Conservation (phyloP, 768 basidiomycete genomes). For the Serendipita vermifera region DNA sequence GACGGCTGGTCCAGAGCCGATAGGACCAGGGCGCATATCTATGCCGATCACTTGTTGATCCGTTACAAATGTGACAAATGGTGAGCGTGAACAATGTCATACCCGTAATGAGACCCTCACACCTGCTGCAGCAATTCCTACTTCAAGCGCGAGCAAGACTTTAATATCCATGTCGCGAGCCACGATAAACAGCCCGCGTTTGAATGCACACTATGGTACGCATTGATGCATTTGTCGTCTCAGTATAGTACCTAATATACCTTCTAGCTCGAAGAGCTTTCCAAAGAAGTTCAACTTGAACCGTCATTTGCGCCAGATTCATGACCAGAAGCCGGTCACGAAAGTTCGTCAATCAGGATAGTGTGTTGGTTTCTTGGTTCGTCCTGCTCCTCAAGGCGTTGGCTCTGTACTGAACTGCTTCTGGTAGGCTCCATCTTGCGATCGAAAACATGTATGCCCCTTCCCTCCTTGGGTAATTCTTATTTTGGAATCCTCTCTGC, state of each 20-base stretch:
- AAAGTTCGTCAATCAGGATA: background rate
- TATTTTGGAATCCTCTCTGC: no score
- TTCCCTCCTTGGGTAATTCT: no score
- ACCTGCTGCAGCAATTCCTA: slow-evolving; percentile 1
- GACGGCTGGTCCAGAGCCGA: slow-evolving; percentile 5
- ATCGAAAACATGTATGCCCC: no score
- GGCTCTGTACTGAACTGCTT: no score
- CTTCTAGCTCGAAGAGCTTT: background rate
- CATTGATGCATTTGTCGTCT: background rate
- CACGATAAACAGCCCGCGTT: slow-evolving; percentile 7
- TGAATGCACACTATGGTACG: background rate
- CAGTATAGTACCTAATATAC: background rate
- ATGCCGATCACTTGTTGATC: slow-evolving; percentile 8
- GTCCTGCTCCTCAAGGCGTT: no score
- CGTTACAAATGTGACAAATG: slow-evolving; percentile 7
- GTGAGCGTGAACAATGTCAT: no score
- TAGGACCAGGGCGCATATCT: slow-evolving; percentile 6
- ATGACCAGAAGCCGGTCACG: background rate
- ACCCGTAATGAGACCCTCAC: background rate
- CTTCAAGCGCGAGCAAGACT: slow-evolving; percentile 7
- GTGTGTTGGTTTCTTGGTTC: no score
- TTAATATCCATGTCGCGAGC: slow-evolving; percentile 8
- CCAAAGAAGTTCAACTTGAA: slow-evolving; percentile 7
- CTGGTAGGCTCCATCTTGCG: no score
- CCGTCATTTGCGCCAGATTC: slow-evolving; percentile 1